Evolutionary conservation across 768 basidiomycete species (phyloP).

Genomic region (Psilocybe cubensis): DNA sequence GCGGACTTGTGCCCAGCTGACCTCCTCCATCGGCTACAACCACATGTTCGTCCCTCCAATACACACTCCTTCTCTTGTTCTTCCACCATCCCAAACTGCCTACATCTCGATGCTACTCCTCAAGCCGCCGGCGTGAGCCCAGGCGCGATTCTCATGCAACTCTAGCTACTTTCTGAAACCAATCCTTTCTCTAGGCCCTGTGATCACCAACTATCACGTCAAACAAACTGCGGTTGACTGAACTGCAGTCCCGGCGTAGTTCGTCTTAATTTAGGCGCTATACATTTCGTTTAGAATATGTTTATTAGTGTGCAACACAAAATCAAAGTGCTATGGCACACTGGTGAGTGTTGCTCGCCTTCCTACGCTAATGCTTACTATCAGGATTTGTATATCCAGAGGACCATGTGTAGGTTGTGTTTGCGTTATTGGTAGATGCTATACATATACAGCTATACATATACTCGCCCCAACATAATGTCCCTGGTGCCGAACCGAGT

Average conservation of each 20-base stretch:
- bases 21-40: background rate
- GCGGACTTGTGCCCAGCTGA: conserved; percentile 7
- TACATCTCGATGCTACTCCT: background rate
- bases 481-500: background rate
- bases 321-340: too few relatives aligned
- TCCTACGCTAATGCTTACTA: too few relatives aligned
- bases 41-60: conserved; percentile 1
- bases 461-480: background rate
- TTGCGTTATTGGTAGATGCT: too few relatives aligned
- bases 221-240: background rate
- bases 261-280: background rate
- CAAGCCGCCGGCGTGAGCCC: background rate
- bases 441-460: too few relatives aligned
- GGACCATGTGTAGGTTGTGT: too few relatives aligned
- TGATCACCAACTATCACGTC: background rate
- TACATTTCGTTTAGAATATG: background rate
- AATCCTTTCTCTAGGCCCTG: background rate
- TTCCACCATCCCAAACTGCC: background rate
- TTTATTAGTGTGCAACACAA: background rate
- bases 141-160: too few relatives aligned
- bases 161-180: background rate
- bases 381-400: too few relatives aligned
- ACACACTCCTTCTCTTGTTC: background rate
- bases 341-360: too few relatives aligned
- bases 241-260: background rate